Percentiles rank a stretch among this genome's conserved stretches.
Conservation (phyloP, 164 flowering plant species). For the Euptelea pleiosperma region DNA sequence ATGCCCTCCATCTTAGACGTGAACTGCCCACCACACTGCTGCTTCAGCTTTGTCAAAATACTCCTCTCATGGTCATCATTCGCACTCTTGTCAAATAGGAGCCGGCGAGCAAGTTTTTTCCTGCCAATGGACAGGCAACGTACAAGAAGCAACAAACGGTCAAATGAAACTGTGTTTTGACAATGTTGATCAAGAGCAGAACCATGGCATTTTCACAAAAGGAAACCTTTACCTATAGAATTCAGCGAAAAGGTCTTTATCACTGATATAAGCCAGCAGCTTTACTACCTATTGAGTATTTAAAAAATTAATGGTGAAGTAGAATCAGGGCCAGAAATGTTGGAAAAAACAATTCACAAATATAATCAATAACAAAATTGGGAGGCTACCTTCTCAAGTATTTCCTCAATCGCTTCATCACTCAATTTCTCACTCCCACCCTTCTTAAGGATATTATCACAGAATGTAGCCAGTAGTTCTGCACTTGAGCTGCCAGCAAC, state of each 20-base stretch:
- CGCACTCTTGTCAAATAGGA: conserved; percentile 85
- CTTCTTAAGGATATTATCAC: conserved; percentile 77
- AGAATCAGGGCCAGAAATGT: not conserved
- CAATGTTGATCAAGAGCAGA: not conserved
- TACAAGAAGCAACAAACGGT: not conserved
- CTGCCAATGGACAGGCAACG: conserved; percentile 30
- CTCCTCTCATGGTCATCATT: conserved; percentile 93
- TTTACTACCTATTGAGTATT: conserved; percentile 59
- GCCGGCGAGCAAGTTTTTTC: conserved; percentile 85
- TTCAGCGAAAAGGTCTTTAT: conserved; percentile 89
- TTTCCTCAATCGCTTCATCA: conserved; percentile 90
- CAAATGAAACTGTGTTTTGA: conserved; percentile 7
- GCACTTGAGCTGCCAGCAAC: conserved; percentile 79
- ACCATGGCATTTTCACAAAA: not conserved
- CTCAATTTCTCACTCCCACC: conserved; percentile 86
- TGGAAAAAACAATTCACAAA: too few species aligned
- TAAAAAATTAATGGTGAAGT: conserved; percentile 2
- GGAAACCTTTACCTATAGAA: conserved; percentile 58
- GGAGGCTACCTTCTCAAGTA: conserved; percentile 68
- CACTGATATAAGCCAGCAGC: conserved; percentile 83
- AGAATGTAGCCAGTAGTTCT: conserved; percentile 69
- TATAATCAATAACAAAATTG: not conserved
- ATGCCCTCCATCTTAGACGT: conserved; percentile 97
- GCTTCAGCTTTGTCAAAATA: conserved; percentile 79
- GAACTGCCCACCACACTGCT: conserved; percentile 94